Conservation (phyloP, 1,139 yeast genomes). For the Yamadazyma membranifaciens region DNA sequence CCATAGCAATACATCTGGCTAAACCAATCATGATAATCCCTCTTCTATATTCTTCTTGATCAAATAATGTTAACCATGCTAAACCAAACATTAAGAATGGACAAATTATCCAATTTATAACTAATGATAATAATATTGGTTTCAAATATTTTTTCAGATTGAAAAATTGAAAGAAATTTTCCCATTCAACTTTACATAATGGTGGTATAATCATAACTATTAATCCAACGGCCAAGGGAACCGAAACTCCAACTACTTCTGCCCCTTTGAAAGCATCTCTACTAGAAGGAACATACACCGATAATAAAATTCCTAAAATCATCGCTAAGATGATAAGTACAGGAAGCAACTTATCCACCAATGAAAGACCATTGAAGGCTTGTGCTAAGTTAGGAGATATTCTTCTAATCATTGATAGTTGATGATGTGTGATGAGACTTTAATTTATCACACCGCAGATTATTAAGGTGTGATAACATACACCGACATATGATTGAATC, state of each 20-base stretch:
- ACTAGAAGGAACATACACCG: slow-evolving; percentile 32
- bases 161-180: slow-evolving; percentile 22
- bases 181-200: slow-evolving; percentile 54
- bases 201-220: slow-evolving; percentile 62
- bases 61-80: slow-evolving; percentile 54
- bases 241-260: slow-evolving; percentile 27
- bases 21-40: slow-evolving; percentile 61
- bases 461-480: too few species aligned
- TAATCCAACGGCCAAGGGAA: slow-evolving; percentile 54
- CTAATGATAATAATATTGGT: slow-evolving; percentile 34
- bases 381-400: not conserved
- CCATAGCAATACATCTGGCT: slow-evolving; percentile 67
- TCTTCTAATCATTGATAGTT: not conserved
- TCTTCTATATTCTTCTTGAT: slow-evolving; percentile 46
- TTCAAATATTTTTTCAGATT: slow-evolving; percentile 18
- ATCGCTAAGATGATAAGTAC: slow-evolving; percentile 27
- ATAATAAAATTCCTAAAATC: slow-evolving; percentile 28
- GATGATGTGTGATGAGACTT: too few species aligned
- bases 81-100: slow-evolving; percentile 59
- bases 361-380: slow-evolving; percentile 13
- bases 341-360: slow-evolving; percentile 28
- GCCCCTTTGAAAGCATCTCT: slow-evolving; percentile 29
- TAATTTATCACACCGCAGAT: too few species aligned
- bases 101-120: slow-evolving; percentile 56
- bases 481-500: too few species aligned